Percentiles rank a stretch among this genome's conserved stretches.
Conservation (phyloP, 768 basidiomycete species). For the Termitomyces heimii region DNA sequence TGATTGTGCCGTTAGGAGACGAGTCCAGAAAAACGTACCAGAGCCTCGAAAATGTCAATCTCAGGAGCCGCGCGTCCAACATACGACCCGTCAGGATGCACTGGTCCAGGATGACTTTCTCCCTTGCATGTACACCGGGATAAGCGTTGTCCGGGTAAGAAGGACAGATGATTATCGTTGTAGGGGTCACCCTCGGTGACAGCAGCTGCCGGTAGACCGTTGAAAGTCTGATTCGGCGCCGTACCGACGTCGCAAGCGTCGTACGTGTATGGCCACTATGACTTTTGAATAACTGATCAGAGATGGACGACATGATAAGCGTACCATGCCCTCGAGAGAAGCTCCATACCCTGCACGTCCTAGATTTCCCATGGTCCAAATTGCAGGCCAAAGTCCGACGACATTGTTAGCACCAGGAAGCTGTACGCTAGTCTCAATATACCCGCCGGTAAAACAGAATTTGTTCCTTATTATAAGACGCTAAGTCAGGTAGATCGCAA, state of each 20-base stretch:
- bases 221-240: constrained; percentile 71
- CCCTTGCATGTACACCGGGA: constrained; percentile 83
- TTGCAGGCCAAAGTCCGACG: constrained; percentile 70
- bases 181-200: constrained; percentile 50
- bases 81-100: constrained; percentile 65
- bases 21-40: constrained; percentile 26
- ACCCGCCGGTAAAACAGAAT: constrained; percentile 85
- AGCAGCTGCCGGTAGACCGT: constrained; percentile 62
- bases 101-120: constrained; percentile 82
- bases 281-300: not conserved
- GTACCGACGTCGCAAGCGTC: constrained; percentile 85
- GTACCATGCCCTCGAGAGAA: constrained; percentile 70
- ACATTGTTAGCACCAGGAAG: constrained; percentile 66
- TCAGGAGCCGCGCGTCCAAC: constrained; percentile 84
- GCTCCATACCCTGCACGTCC: constrained; percentile 84
- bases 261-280: constrained; percentile 79
- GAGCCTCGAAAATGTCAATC: constrained; percentile 88
- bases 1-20: not conserved
- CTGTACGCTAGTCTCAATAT: constrained; percentile 57
- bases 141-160: constrained; percentile 74
- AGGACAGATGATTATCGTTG: constrained; percentile 49
- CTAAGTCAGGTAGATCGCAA: constrained; percentile 20
- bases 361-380: constrained; percentile 73
- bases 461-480: constrained; percentile 56
- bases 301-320: constrained; percentile 10